phyloP scores from a whole-genome alignment of 495 filamentous ascomycete genomes.

The Elasticomyces elasticus region DNA sequence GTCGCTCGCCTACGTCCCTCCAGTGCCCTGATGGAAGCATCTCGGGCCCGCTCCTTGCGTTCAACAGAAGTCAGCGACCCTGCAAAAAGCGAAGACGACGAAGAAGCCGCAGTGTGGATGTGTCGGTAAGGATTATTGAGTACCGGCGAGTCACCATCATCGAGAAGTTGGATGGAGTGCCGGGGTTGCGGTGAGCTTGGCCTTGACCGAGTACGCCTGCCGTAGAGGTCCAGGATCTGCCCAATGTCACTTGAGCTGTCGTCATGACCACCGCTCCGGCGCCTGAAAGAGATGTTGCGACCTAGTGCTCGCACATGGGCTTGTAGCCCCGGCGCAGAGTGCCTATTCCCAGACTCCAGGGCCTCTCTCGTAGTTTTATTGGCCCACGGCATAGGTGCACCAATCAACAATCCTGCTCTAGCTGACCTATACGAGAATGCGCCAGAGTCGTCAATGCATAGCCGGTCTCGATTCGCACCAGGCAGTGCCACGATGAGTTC shows the following conservation, averaged over 20 bases:
- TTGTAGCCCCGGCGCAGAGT: constrained; percentile 1
- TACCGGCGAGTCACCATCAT: neutral
- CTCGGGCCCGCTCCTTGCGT: neutral
- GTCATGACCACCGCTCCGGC: neutral
- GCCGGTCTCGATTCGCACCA: neutral
- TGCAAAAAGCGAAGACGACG: neutral
- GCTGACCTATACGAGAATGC: constrained; percentile 1
- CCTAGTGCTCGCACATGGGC: neutral
- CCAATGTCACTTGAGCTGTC: neutral
- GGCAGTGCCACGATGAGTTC: neutral
- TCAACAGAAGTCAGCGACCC: neutral
- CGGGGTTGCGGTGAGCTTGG: neutral
- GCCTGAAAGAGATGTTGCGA: neutral
- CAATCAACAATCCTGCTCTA: neutral
- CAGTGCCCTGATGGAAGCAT: constrained; percentile 3
- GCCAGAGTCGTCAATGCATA: neutral
- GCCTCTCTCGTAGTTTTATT: neutral
- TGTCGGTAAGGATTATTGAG: neutral
- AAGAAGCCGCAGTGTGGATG: constrained; percentile 1
- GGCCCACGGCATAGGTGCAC: neutral
- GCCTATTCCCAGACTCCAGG: neutral
- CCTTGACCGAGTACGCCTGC: neutral
- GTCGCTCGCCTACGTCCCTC: neutral
- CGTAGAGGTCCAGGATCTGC: neutral
- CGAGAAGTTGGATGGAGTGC: neutral